These are phyloP conservation scores for Athelia psychrophila DNA, from an alignment of 1,284 basidiomycete genomes.

Conservation along the genomic window DNA sequence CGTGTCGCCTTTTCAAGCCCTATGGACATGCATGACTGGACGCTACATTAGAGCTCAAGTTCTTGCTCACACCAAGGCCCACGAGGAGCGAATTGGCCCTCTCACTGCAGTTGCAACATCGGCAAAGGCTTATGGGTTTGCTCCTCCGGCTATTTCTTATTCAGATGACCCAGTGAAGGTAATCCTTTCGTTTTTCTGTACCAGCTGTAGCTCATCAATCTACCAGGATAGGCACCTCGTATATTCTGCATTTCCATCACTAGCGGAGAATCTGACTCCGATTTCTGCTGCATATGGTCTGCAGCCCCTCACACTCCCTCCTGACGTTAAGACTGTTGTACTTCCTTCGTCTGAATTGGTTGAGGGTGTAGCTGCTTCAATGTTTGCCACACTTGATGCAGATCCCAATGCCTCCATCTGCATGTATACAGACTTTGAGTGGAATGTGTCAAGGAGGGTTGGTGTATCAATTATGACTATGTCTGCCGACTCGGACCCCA, in stretches of 20 bases:
- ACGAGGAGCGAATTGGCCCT: slow-evolving; percentile 8
- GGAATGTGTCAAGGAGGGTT: slow-evolving; percentile 11
- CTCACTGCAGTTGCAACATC: slow-evolving; percentile 6
- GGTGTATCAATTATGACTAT: slow-evolving; percentile 14
- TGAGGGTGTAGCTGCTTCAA: background rate
- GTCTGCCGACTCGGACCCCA: slow-evolving; percentile 1
- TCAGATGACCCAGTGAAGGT: slow-evolving; percentile 12
- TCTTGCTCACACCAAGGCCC: slow-evolving; percentile 8
- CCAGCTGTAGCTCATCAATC: too few species aligned
- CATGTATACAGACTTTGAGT: slow-evolving; percentile 13
- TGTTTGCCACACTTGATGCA: background rate
- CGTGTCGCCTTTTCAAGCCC: slow-evolving; percentile 3
- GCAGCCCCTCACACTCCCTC: background rate
- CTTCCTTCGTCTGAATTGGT: background rate
- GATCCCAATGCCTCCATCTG: slow-evolving; percentile 1
- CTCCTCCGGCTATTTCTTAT: slow-evolving; percentile 3
- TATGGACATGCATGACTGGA: slow-evolving; percentile 11
- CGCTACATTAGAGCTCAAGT: slow-evolving; percentile 7
- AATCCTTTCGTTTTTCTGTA: too few species aligned
- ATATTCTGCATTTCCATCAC: slow-evolving; percentile 4
- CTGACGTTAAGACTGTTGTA: background rate
- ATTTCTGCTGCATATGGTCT: slow-evolving; percentile 6
- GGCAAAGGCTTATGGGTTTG: slow-evolving; percentile 2
- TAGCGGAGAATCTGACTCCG: slow-evolving; percentile 5
- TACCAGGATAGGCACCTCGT: slow-evolving; percentile 7